Evolutionary conservation across 257 asterid genomes (phyloP).

Genomic region (Coffea canephora): DNA sequence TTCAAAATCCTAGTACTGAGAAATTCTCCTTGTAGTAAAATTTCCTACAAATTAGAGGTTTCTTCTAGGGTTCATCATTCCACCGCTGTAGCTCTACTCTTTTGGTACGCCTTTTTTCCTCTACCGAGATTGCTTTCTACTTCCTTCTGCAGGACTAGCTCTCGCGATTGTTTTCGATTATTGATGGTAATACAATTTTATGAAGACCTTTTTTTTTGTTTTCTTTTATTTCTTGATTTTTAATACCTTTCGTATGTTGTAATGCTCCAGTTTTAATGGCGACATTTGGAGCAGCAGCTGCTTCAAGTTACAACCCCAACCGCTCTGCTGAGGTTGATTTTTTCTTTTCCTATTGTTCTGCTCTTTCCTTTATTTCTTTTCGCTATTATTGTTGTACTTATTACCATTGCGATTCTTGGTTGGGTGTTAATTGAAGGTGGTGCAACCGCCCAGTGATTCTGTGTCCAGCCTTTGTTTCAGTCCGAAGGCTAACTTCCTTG

Average conservation of each 20-base stretch:
- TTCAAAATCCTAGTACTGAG: neutral
- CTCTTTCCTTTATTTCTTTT: neutral
- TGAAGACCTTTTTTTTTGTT: neutral
- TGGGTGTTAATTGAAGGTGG: slow-evolving; percentile 41
- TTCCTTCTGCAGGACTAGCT: neutral
- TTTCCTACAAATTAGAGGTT: neutral
- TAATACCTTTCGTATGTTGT: neutral
- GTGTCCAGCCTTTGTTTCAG: slow-evolving; percentile 85
- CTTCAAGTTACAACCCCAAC: slow-evolving; percentile 63
- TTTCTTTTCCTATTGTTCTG: neutral
- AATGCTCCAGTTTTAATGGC: slow-evolving; percentile 43
- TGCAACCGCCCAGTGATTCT: slow-evolving; percentile 78
- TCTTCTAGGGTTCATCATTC: slow-evolving; percentile 15
- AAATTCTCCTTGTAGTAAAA: no score
- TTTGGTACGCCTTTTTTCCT: neutral
- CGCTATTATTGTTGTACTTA: no score
- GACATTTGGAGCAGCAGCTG: slow-evolving; percentile 48
- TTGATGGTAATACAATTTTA: no score
- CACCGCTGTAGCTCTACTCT: neutral
- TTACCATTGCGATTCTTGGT: neutral
- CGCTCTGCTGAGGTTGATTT: slow-evolving; percentile 69
- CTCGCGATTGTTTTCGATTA: neutral
- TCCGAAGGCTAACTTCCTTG: slow-evolving; percentile 75
- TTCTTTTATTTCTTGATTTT: neutral
- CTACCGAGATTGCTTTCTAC: no score